Evolutionary conservation across 768 basidiomycete genomes (phyloP), one percentile per base, ranked within the genome.

Genomic region (Tulasnella sp.): DNA sequence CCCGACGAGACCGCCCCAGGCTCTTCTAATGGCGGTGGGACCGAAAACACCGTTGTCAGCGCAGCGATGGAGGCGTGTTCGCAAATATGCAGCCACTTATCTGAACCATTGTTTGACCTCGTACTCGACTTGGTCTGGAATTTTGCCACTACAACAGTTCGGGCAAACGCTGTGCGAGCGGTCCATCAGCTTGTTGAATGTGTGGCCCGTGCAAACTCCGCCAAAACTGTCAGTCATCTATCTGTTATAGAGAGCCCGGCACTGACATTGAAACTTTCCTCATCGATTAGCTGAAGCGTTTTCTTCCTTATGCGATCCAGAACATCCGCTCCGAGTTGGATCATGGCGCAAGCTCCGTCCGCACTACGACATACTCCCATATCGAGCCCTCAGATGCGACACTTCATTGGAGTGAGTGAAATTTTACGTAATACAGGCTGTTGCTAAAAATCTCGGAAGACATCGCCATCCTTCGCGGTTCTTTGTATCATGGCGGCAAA

Each of bases 121-220:
- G 92, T 94, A 16, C 86, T 98, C 80, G 92, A 92, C 81, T 87
- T 97, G 70, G 91, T 96, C 57, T 92, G 87, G 81, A 91, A 96
- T 75, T 97, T 98, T 82, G 93, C 91, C 0, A 93, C 92, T 23
- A 91, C 92, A 1, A 95, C 94, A 80, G 92, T 92, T 3, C 93
- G 94, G 81, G 91, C 93, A 69, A 98, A 98, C 83, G 90, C 94
- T 26, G 94, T 96, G 73, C 88, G 91, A 78, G 93, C 95, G 3
- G 92, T 97, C 80, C 93, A 94, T 0, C 93, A 96, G 80, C 89
- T 98, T 11, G 89, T 98, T 46, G 90, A 91, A 23, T 94, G 93
- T 81, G 87, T 98, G 32, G 93, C 95, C 5, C 89, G 93, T 46
- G 91, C 92, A 13, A 88, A 90, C 79, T 91, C 96, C 15, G 87